Percentiles rank a stretch among this genome's conserved stretches.
Evolutionary conservation across 2,329 filamentous ascomycete species (phyloP).

Genomic region (Furcasterigmium furcatum): DNA sequence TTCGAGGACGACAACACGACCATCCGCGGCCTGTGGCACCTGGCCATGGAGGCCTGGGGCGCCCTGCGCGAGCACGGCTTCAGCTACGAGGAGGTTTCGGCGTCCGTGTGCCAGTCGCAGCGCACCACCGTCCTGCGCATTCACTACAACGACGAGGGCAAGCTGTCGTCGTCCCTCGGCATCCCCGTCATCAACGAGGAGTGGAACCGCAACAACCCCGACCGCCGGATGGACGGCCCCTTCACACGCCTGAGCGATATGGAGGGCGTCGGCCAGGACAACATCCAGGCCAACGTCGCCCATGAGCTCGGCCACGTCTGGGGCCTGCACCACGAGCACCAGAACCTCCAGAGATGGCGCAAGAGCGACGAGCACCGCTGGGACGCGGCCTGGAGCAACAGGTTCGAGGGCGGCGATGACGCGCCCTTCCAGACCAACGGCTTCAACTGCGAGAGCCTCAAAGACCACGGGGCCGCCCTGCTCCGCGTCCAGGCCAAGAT

Average conservation of each 20-base stretch:
- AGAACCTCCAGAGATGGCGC: conserved; percentile 18
- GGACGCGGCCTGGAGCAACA: neutral
- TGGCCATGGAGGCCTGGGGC: neutral
- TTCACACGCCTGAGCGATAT: conserved; percentile 8
- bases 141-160: conserved; percentile 6
- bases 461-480: neutral
- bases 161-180: conserved; percentile 6
- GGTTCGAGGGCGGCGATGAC: too few species aligned
- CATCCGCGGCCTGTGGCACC: neutral
- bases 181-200: too few species aligned
- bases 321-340: conserved; percentile 22
- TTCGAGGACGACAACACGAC: conserved; percentile 4
- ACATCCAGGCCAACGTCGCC: conserved; percentile 15
- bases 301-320: conserved; percentile 23
- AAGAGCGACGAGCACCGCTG: neutral
- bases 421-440: neutral
- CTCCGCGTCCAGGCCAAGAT: neutral
- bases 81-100: conserved; percentile 8
- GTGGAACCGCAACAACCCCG: too few species aligned
- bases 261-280: conserved; percentile 8
- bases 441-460: conserved; percentile 8
- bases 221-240: conserved; percentile 8
- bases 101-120: conserved; percentile 2
- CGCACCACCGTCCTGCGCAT: conserved; percentile 4
- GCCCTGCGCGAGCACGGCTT: conserved; percentile 6